Percentiles rank a stretch among this genome's conserved stretches.
Evolutionary conservation across 2,329 filamentous ascomycete genomes (phyloP).

Genomic region (Simplicillium sp.): DNA sequence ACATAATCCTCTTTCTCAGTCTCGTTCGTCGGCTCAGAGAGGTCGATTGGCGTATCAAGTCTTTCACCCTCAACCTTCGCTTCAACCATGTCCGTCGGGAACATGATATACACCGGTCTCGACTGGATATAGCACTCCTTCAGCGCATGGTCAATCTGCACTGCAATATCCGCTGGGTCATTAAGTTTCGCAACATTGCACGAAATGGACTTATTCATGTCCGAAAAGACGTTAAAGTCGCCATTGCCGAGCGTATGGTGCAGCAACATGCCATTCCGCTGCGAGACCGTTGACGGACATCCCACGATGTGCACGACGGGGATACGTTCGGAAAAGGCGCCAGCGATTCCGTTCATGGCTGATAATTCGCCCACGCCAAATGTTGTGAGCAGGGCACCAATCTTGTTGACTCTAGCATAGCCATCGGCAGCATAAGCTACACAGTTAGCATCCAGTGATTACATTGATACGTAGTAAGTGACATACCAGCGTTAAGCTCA

Average conservation of each 20-base stretch:
- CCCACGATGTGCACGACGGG: slow-evolving; percentile 62
- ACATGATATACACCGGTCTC: slow-evolving; percentile 73
- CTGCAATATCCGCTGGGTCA: slow-evolving; percentile 58
- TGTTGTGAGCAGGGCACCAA: slow-evolving; percentile 62
- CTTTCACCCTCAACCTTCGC: slow-evolving; percentile 66
- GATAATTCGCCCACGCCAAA: slow-evolving; percentile 71
- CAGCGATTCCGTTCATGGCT: slow-evolving; percentile 63
- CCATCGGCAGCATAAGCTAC: slow-evolving; percentile 70
- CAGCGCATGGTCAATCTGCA: slow-evolving; percentile 69
- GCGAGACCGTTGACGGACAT: slow-evolving; percentile 37
- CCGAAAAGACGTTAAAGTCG: slow-evolving; percentile 73
- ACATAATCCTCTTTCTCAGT: slow-evolving; percentile 68
- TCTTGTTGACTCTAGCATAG: slow-evolving; percentile 64
- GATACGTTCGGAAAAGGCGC: slow-evolving; percentile 64
- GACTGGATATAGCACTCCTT: slow-evolving; percentile 64
- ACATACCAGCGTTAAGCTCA: slow-evolving; percentile 60
- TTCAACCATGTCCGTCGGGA: slow-evolving; percentile 73
- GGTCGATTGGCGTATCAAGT: slow-evolving; percentile 61
- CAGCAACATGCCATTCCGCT: slow-evolving; percentile 37
- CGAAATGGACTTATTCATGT: slow-evolving; percentile 67
- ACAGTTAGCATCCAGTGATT: slow-evolving; percentile 8
- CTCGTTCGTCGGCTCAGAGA: slow-evolving; percentile 56
- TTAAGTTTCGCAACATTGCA: slow-evolving; percentile 63
- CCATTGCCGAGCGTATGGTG: slow-evolving; percentile 69
- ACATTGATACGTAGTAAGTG: slow-evolving; percentile 5